Percentiles rank a stretch among this genome's conserved stretches.
Conservation (phyloP, 331 rosid genomes). For the Malus hybrid region DNA sequence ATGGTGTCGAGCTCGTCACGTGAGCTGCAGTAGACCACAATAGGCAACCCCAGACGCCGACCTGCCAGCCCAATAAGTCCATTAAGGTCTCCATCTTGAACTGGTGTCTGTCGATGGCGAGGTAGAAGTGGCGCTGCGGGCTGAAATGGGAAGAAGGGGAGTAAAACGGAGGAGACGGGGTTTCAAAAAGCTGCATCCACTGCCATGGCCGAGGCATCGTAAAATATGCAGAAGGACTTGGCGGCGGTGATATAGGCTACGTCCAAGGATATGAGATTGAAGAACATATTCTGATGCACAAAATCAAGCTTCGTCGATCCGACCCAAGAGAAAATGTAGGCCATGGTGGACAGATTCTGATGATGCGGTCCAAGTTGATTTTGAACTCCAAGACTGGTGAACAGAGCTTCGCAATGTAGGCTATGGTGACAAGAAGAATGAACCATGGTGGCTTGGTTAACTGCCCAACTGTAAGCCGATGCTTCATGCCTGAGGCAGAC, state of each 20-base stretch:
- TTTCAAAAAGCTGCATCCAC: conserved; percentile 39
- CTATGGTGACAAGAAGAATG: conserved; percentile 76
- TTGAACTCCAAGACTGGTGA: conserved; percentile 77
- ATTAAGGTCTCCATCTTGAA: conserved; percentile 81
- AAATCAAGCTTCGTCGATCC: too few relatives aligned
- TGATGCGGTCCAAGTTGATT: conserved; percentile 37
- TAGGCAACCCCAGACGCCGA: conserved; percentile 57
- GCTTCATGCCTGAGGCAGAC: conserved; percentile 93
- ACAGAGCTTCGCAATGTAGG: conserved; percentile 58
- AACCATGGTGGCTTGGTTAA: conserved; percentile 81
- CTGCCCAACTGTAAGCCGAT: conserved; percentile 88
- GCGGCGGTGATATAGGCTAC: too few relatives aligned
- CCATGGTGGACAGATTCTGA: conserved; percentile 16
- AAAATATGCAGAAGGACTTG: too few relatives aligned
- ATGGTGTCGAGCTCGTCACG: conserved; percentile 89
- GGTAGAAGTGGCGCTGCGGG: conserved; percentile 73
- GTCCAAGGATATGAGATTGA: too few relatives aligned
- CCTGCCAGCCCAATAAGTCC: conserved; percentile 70
- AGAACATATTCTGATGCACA: too few relatives aligned
- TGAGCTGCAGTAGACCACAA: conserved; percentile 73
- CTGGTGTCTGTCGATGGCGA: conserved; percentile 75
- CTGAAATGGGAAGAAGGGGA: conserved; percentile 29
- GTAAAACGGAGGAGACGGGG: conserved; percentile 46
- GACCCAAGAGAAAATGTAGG: too few relatives aligned
- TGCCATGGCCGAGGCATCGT: conserved; percentile 22